phyloP scores from a whole-genome alignment of 768 basidiomycete species.

The Lactarius psammicola region DNA sequence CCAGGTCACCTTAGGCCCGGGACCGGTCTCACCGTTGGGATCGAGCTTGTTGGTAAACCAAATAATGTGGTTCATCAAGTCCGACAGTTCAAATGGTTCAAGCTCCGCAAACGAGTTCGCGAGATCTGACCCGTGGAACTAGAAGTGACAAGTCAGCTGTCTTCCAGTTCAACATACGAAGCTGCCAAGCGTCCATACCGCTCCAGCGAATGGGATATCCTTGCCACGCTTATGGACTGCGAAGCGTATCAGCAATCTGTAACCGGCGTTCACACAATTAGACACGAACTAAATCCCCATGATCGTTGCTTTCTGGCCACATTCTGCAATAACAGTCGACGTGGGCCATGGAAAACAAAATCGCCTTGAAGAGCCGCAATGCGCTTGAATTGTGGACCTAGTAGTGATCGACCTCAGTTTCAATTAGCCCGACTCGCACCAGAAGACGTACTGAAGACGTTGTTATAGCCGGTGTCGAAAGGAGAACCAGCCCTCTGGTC shows the following conservation, averaged over 20 bases:
- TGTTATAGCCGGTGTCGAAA: constrained; percentile 26
- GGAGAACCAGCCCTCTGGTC: constrained; percentile 22
- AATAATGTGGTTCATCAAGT: constrained; percentile 24
- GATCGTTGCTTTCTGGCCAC: constrained; percentile 19
- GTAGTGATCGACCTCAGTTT: neutral
- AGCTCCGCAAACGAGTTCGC: constrained; percentile 10
- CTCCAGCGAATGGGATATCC: constrained; percentile 15
- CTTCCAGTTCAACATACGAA: neutral
- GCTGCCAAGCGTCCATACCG: constrained; percentile 8
- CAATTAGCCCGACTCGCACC: neutral
- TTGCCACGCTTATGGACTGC: constrained; percentile 27
- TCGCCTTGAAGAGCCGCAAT: constrained; percentile 26
- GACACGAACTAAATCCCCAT: constrained; percentile 22
- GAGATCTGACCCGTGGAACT: constrained; percentile 20
- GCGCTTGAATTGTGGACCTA: constrained; percentile 27
- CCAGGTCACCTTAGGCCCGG: constrained; percentile 11
- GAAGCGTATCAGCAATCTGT: neutral
- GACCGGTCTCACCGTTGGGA: constrained; percentile 19
- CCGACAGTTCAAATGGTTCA: neutral
- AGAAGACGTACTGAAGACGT: constrained; percentile 33
- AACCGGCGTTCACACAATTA: neutral
- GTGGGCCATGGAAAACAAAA: constrained; percentile 27
- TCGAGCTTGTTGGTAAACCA: constrained; percentile 21
- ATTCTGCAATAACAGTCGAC: constrained; percentile 21
- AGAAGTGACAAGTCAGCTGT: constrained; percentile 1